Base-by-base conservation (phyloP, 345 rosid genomes). In the Gossypium mustelinum region DNA sequence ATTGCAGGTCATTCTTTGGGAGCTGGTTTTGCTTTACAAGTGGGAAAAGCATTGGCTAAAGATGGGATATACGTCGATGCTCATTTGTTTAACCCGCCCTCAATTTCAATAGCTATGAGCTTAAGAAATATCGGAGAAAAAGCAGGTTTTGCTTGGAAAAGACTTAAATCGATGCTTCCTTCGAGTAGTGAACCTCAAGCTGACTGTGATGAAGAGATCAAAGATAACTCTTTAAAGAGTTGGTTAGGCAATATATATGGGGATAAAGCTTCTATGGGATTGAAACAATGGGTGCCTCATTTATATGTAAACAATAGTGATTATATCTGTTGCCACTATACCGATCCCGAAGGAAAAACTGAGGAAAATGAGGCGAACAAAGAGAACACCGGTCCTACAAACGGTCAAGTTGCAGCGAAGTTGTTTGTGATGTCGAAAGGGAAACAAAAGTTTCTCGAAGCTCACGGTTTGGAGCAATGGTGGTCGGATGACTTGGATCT, bases 391-490 rank as follows among this genome's bases (percentile, higher is more conserved):
- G 70, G 73, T 54, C 75, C 80, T 7, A 72, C 73, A 14, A 85
- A 72, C n/a, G 84, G 55, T 27, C 88, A 86, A 69, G 91, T 76
- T 69, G 87, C 93, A 6, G 97, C 97, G 0, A 96, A 96, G 87
- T 85, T 96, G 79, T 96, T 93, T 34, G 97, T 93, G n/a, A 84
- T 81, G 86, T 92, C 97, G 0, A 93, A 92, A 80, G 97, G 96
- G 80, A 93, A 93, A 70, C 97, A 95, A 85, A 93, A 85, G 87
- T 95, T 93, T 84, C 85, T 81, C 0, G 98, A 95, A 85, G 98
- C 98, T 20, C 99, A 93, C 27, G 97, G 98, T 17, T 62, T 95
- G 16, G 97, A 95, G 78, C 99, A 95, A 68, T 93, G 99, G 99
- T 93, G 99, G 99, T 93, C 99, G 0, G 97, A 95, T 64, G 89